These are phyloP conservation scores for Cryphonectria naterciae DNA, from an alignment of 2,329 filamentous ascomycete species.

Conservation along the genomic window DNA sequence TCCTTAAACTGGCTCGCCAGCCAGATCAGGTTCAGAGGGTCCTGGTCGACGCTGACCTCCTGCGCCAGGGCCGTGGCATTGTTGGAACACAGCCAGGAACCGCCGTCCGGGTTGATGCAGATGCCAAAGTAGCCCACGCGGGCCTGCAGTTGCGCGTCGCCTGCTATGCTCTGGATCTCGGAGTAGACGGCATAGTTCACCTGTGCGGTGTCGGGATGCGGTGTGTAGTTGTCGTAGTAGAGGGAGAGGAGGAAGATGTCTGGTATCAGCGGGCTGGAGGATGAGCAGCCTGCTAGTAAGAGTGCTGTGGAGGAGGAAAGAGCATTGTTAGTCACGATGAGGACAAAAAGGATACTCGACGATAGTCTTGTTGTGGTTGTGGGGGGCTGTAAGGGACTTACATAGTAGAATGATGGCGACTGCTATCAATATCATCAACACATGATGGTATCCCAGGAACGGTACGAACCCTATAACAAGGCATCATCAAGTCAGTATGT, in stretches of 20 bases:
- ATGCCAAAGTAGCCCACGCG: conserved; percentile 98
- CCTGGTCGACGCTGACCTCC: conserved; percentile 86
- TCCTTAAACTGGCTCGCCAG: conserved; percentile 97
- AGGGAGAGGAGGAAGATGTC: conserved; percentile 97
- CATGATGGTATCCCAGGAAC: conserved; percentile 77
- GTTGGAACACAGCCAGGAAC: conserved; percentile 93
- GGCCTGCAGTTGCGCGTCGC: conserved; percentile 80
- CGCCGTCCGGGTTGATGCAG: conserved; percentile 89
- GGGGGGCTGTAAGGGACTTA: conserved; percentile 53
- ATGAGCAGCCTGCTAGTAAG: conserved; percentile 92
- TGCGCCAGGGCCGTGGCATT: conserved; percentile 93
- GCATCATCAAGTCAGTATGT: background rate
- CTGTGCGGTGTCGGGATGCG: conserved; percentile 81
- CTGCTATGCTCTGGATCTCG: conserved; percentile 89
- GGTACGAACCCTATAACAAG: conserved; percentile 61
- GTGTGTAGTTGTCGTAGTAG: conserved; percentile 88
- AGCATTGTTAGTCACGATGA: conserved; percentile 20
- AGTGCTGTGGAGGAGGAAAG: conserved; percentile 63
- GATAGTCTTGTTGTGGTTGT: background rate
- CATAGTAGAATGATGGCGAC: conserved; percentile 93
- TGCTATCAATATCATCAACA: conserved; percentile 96
- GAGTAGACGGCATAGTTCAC: conserved; percentile 86
- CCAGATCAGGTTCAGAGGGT: conserved; percentile 97
- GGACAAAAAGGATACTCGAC: background rate
- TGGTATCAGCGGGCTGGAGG: conserved; percentile 91